Base-by-base conservation (phyloP, 495 filamentous ascomycete genomes). In the Aspergillus carlsbadensis region DNA sequence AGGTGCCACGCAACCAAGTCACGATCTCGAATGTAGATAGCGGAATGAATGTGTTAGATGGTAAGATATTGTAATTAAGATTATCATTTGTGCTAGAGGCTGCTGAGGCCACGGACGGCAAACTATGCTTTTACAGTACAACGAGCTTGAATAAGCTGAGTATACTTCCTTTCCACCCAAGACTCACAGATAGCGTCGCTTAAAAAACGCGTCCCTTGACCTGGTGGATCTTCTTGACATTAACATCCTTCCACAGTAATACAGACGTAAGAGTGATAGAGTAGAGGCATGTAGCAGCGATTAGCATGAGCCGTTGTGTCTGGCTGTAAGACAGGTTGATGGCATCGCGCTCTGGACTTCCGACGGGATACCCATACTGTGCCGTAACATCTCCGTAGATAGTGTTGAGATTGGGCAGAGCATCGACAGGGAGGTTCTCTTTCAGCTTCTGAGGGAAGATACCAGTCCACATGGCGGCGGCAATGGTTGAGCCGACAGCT, bases 401-500 rank as follows among this genome's bases (percentile, higher is more conserved):
- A 21, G 14, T 49, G 8, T 67, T 39, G 6, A 76, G 54, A 43
- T 83, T 64, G 2, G 57, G 58, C 33, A 65, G 49, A 13, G 50
- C 64, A 7, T 63, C 72, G n/a, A 65, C 67, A 0, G 88, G 88
- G 1, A 92, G 74, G 45, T 81, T 76, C 43, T 76, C 51, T 31
- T 61, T 60, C 15, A 92, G 70, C 14, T 74, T 75, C 1, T 51
- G 31, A 10, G 86, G 87, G 65, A 91, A 84, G 22, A 79, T 73
- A 56, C 78, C 75, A 14, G 79, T 65, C 70, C 20, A 86, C 65
- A 65, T 87, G 82, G 15, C 82, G 75, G 0, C 85, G 56, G 41
- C 83, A 79, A 88, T 78, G 35, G 85, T 87, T 6, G 83, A 81
- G 43, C 85, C 79, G 33, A 65, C 74, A 22, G 87, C 85, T 87